Evolutionary conservation across 2,329 filamentous ascomycete species (phyloP).

Genomic region (Magnaporthiopsis rhizophila): DNA sequence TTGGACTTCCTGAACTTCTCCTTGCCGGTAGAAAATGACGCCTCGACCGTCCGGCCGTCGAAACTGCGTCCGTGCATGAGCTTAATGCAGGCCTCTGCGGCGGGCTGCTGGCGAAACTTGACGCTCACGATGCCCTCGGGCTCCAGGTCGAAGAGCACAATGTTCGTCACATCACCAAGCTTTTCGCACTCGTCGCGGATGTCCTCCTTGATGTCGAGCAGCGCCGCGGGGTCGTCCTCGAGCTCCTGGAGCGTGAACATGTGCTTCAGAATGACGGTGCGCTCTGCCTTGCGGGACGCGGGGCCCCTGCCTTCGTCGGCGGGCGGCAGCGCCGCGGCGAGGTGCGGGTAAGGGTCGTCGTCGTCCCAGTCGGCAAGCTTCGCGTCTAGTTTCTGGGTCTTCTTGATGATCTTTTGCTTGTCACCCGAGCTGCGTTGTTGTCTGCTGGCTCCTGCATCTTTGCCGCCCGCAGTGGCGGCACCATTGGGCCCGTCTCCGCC

Average conservation of each 20-base stretch:
- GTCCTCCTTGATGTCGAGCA: constrained; percentile 91
- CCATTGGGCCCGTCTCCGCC: constrained; percentile 10
- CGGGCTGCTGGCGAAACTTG: constrained; percentile 64
- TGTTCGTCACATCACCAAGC: constrained; percentile 80
- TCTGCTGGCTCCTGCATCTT: constrained; percentile 28
- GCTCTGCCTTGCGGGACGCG: constrained; percentile 59
- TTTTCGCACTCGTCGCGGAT: constrained; percentile 85
- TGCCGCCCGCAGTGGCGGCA: neutral
- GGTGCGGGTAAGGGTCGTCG: constrained; percentile 56
- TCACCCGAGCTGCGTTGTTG: constrained; percentile 51
- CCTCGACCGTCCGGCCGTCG: constrained; percentile 62
- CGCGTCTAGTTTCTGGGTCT: constrained; percentile 83
- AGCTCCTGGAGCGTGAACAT: constrained; percentile 88
- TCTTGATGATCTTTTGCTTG: constrained; percentile 83
- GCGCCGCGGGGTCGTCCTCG: constrained; percentile 72
- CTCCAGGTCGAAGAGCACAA: constrained; percentile 84
- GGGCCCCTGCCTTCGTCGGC: constrained; percentile 17
- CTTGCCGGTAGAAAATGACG: constrained; percentile 60
- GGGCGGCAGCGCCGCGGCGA: constrained; percentile 21
- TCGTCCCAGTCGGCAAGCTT: constrained; percentile 95
- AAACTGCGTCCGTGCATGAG: constrained; percentile 77
- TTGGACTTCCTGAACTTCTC: constrained; percentile 46
- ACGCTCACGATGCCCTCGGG: constrained; percentile 77
- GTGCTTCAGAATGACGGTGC: constrained; percentile 68
- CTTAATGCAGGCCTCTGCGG: constrained; percentile 64